Evolutionary conservation across 73 alveolate species (phyloP).

Genomic region (Tetrahymena thermophila): DNA sequence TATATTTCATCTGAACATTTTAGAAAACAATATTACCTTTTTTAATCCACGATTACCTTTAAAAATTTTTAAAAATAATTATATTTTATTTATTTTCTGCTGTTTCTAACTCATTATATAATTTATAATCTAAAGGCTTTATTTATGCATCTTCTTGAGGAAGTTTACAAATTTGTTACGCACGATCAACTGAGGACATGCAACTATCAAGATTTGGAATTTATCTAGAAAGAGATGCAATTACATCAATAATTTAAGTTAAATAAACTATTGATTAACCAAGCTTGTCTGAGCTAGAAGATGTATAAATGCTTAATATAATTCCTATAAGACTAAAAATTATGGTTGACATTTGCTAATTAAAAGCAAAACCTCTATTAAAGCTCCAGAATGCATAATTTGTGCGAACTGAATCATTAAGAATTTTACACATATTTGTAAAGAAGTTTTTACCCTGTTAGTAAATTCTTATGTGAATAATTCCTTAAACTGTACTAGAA

Average conservation of each 20-base stretch:
- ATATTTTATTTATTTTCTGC: background rate
- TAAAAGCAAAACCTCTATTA: background rate
- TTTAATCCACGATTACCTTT: background rate
- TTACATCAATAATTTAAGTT: background rate
- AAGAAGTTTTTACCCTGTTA: background rate
- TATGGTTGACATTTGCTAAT: background rate
- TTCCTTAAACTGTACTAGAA: background rate
- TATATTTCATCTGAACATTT: conserved; percentile 67
- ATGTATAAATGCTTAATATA: background rate
- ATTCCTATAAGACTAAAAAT: background rate
- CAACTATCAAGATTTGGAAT: background rate
- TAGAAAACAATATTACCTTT: conserved; percentile 59
- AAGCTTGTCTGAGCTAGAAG: background rate
- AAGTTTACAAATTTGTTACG: background rate
- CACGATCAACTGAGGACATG: background rate
- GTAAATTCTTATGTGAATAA: background rate
- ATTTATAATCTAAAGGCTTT: background rate
- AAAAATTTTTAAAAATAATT: background rate
- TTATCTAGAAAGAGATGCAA: background rate
- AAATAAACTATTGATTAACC: background rate
- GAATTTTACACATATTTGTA: background rate
- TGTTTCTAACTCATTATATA: background rate
- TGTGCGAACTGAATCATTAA: background rate
- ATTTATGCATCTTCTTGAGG: background rate
- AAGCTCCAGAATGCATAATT: background rate